Percentiles rank a stretch among this genome's conserved stretches.
Conservation (phyloP, 2,329 filamentous ascomycete genomes). For the Beauveria brongniartii region DNA sequence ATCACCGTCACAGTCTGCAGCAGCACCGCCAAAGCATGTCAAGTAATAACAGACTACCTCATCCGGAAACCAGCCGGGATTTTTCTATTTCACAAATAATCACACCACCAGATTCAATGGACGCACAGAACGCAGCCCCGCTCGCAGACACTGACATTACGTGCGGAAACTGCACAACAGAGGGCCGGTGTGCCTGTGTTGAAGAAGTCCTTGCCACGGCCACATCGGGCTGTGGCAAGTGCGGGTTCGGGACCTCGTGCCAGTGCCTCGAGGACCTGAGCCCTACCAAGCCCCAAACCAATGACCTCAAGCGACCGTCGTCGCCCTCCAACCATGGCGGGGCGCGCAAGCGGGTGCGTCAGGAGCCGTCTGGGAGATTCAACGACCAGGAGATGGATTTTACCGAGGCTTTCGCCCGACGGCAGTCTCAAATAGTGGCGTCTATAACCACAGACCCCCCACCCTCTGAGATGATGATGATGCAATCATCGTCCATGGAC, state of each 20-base stretch:
- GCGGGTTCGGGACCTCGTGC: constrained; percentile 54
- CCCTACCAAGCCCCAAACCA: constrained; percentile 24
- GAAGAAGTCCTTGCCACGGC: constrained; percentile 50
- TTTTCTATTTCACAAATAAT: constrained; percentile 52
- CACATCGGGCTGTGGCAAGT: constrained; percentile 55
- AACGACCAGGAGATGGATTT: constrained; percentile 61
- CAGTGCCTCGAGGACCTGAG: constrained; percentile 55
- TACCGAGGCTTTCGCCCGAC: constrained; percentile 54
- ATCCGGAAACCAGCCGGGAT: constrained; percentile 28
- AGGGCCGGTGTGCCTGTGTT: constrained; percentile 48
- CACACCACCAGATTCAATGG: constrained; percentile 40
- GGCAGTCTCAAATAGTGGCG: constrained; percentile 20
- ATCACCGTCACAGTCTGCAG: constrained; percentile 21
- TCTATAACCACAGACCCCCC: constrained; percentile 18
- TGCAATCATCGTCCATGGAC: constrained; percentile 29
- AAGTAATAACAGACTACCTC: constrained; percentile 17
- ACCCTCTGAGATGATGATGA: constrained; percentile 23
- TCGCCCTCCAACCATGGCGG: constrained; percentile 35
- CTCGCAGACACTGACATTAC: constrained; percentile 28
- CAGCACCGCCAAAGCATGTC: constrained; percentile 21
- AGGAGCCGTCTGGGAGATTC: constrained; percentile 34
- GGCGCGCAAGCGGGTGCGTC: constrained; percentile 48
- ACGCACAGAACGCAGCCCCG: constrained; percentile 21
- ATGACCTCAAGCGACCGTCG: constrained; percentile 40
- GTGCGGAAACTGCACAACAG: constrained; percentile 49